Evolutionary conservation across 306 rosid species (phyloP).

Genomic region (Begonia masoniana): DNA sequence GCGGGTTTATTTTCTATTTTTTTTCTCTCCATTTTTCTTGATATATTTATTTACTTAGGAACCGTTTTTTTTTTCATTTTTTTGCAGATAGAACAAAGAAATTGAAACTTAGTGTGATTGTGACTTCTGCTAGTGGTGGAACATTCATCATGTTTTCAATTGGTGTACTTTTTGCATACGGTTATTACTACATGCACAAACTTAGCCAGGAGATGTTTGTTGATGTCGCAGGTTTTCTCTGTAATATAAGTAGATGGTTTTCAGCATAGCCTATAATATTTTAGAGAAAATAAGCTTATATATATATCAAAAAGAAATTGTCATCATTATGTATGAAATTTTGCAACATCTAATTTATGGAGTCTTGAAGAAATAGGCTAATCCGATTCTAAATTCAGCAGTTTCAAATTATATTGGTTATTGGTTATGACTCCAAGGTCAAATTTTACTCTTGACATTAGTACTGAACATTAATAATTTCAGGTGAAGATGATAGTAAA

Average conservation of each 20-base stretch:
- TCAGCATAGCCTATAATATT: not conserved
- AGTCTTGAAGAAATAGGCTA: too few species aligned
- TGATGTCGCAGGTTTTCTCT: constrained; percentile 62
- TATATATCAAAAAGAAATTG: not conserved
- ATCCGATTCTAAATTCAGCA: too few species aligned
- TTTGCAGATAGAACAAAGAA: constrained; percentile 44
- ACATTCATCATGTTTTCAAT: constrained; percentile 45
- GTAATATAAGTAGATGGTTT: not conserved
- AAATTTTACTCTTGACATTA: not conserved
- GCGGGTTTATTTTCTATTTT: constrained; percentile 35
- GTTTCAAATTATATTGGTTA: too few species aligned
- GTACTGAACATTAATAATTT: constrained; percentile 3
- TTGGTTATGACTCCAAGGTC: too few species aligned
- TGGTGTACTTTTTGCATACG: constrained; percentile 42
- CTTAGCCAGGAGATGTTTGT: constrained; percentile 42
- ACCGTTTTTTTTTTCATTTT: constrained; percentile 5
- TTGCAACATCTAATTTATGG: too few species aligned
- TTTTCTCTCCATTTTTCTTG: constrained; percentile 3
- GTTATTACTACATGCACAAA: constrained; percentile 22
- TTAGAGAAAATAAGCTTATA: not conserved
- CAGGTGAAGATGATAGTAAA: constrained; percentile 77
- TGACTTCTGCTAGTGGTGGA: constrained; percentile 50
- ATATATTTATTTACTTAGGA: not conserved
- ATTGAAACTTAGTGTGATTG: constrained; percentile 28
- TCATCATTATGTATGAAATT: not conserved